Base-by-base conservation (phyloP, 768 basidiomycete species). In the Mycena polygramma region DNA sequence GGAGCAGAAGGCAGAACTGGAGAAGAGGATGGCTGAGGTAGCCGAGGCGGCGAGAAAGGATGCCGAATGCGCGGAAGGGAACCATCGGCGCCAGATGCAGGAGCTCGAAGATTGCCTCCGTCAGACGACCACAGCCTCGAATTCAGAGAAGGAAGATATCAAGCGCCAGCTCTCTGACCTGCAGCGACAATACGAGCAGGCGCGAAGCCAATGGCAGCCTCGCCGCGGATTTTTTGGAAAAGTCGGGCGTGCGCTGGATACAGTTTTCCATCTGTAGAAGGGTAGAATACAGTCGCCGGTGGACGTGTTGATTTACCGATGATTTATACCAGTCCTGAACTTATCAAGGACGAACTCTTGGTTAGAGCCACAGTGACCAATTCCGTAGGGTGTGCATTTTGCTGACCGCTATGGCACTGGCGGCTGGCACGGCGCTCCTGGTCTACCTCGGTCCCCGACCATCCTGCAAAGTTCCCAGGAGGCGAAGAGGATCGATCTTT, bases 1-100 rank as follows among this genome's bases (percentile, higher is more conserved):
- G 54, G 77, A 79, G 35, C 83, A 86, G 72, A 83, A 82, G 61
- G 68, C 66, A 19, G 75, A 68, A 64, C 62, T 81, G 59, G 78
- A 82, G 53, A 62, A 63, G 46, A 74, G 76, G 30, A 73, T 83
- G 76, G 72, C 78, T 14, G 76, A 79, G 39, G 71, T 78, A 30
- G 68, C 72, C 14, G 78, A 75, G 20, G 37, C 53, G 13, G 71
- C 76, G 4, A 61, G 67, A 37, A 70, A 67, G 54, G 74, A 74
- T 9, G 63, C 65, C 20, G 67, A 61, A 22, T 52, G 53, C 15
- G 73, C 71, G 35, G 54, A 73, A 17, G 73, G 59, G 10, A 53
- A 71, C 7, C 68, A 78, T 20, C 57, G 67, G 20, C 63, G 57
- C 10, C 75, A 75, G 41, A 73, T 77, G 15, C 55, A 75, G 30